Conservation (phyloP, 2,329 filamentous ascomycete species). For the Tolypocladium ophioglossoides region DNA sequence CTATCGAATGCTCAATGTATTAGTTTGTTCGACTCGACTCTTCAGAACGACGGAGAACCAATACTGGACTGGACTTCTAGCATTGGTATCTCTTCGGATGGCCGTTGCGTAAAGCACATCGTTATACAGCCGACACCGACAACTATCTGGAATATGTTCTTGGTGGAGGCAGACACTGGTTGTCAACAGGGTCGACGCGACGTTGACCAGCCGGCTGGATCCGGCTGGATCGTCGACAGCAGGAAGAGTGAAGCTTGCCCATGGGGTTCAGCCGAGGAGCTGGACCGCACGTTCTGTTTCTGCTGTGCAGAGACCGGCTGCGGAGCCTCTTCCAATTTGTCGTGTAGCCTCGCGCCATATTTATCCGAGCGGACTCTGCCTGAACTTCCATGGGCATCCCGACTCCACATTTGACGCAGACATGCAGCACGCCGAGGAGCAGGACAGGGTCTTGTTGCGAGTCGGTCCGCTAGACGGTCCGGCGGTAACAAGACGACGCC, state of each 20-base stretch:
- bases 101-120: conserved; percentile 19
- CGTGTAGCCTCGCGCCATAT: not conserved
- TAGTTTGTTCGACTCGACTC: conserved; percentile 18
- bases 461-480: not conserved
- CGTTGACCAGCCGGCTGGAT: conserved; percentile 1
- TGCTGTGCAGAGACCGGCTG: conserved; percentile 21
- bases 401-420: not conserved
- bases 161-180: conserved; percentile 28
- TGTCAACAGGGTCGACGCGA: conserved; percentile 29
- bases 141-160: conserved; percentile 27
- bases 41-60: conserved; percentile 1
- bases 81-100: conserved; percentile 9
- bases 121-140: conserved; percentile 22
- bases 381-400: not conserved
- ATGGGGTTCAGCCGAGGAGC: conserved; percentile 16
- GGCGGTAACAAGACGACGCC: not conserved
- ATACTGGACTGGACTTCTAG: conserved; percentile 19
- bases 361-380: not conserved
- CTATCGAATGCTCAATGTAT: conserved; percentile 14
- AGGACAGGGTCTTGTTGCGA: not conserved
- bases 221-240: conserved; percentile 2
- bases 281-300: conserved; percentile 12
- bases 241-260: conserved; percentile 18
- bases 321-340: conserved; percentile 1
- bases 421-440: not conserved